Percentiles rank a stretch among this genome's conserved stretches.
phyloP scores from a whole-genome alignment of 148 eudicot species.

The Agrostemma githago region DNA sequence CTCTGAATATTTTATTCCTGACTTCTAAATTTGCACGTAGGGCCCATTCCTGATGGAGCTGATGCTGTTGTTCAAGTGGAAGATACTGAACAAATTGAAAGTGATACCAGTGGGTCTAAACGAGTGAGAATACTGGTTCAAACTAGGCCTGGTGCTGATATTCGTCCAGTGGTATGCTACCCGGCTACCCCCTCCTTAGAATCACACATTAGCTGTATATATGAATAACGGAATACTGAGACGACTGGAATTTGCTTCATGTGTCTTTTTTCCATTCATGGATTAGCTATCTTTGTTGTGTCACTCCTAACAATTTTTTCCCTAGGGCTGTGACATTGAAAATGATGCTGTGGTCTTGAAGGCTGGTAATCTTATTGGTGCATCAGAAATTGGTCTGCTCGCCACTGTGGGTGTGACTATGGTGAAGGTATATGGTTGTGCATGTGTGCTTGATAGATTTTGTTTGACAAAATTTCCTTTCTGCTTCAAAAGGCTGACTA shows the following conservation, averaged over 20 bases:
- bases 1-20: not conserved
- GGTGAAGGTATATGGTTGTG: constrained; percentile 53
- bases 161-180: constrained; percentile 61
- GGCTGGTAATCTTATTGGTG: constrained; percentile 65
- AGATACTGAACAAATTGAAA: constrained; percentile 53
- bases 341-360: constrained; percentile 64
- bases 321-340: constrained; percentile 77
- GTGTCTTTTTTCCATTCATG: not conserved
- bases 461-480: not conserved
- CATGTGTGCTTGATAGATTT: not conserved
- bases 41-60: constrained; percentile 92
- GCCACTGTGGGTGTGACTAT: constrained; percentile 73
- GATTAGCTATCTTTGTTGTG: not conserved
- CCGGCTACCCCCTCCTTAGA: not conserved
- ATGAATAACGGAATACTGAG: not conserved
- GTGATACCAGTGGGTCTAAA: constrained; percentile 37
- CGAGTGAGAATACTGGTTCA: constrained; percentile 65
- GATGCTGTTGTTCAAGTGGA: constrained; percentile 94
- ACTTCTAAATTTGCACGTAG: constrained; percentile 28
- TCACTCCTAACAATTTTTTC: constrained; percentile 6
- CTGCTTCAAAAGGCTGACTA: not conserved
- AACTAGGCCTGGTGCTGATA: constrained; percentile 62
- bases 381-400: constrained; percentile 89
- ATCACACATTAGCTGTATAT: not conserved
- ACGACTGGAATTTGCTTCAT: not conserved